Percentiles rank a stretch among this genome's conserved stretches.
Conservation (phyloP, 2,329 filamentous ascomycete species). For the Diplodia seriata region DNA sequence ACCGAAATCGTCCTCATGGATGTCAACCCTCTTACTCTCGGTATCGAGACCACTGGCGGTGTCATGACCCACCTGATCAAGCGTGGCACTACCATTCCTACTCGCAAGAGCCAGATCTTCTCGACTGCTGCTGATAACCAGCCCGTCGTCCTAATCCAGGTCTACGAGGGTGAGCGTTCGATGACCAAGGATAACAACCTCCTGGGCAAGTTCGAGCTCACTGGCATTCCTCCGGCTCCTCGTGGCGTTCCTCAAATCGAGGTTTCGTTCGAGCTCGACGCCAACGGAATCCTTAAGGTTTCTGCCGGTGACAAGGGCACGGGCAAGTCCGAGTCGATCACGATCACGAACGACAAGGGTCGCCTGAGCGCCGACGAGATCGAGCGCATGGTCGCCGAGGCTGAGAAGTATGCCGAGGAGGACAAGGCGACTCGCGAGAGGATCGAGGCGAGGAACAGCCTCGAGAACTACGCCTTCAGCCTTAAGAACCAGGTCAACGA, state of each 20-base stretch:
- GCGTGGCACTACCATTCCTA: slow-evolving; percentile 93
- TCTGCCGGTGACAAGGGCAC: slow-evolving; percentile 97
- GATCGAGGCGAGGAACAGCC: slow-evolving; percentile 93
- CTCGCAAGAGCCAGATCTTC: slow-evolving; percentile 97
- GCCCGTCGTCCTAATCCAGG: slow-evolving; percentile 92
- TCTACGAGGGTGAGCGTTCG: slow-evolving; percentile 90
- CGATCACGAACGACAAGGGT: slow-evolving; percentile 99
- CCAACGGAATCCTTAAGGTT: slow-evolving; percentile 98
- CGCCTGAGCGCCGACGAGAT: slow-evolving; percentile 96
- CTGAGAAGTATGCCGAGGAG: slow-evolving; percentile 98
- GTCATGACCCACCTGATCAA: slow-evolving; percentile 98
- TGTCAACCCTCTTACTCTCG: slow-evolving; percentile 93
- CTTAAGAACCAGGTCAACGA: slow-evolving; percentile 99
- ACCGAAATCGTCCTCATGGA: slow-evolving; percentile 91
- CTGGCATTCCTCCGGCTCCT: slow-evolving; percentile 90
- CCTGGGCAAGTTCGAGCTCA: slow-evolving; percentile 98
- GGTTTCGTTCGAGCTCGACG: slow-evolving; percentile 96
- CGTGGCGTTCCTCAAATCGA: slow-evolving; percentile 98
- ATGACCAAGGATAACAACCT: slow-evolving; percentile 98
- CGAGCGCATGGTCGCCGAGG: slow-evolving; percentile 98
- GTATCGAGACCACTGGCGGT: slow-evolving; percentile 96
- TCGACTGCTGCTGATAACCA: slow-evolving; percentile 97
- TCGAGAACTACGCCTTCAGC: slow-evolving; percentile 99
- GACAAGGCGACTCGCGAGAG: slow-evolving; percentile 98
- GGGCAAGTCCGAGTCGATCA: slow-evolving; percentile 96